Evolutionary conservation across 805 yeast genomes (phyloP).

Genomic region (Candida tammaniensis): DNA sequence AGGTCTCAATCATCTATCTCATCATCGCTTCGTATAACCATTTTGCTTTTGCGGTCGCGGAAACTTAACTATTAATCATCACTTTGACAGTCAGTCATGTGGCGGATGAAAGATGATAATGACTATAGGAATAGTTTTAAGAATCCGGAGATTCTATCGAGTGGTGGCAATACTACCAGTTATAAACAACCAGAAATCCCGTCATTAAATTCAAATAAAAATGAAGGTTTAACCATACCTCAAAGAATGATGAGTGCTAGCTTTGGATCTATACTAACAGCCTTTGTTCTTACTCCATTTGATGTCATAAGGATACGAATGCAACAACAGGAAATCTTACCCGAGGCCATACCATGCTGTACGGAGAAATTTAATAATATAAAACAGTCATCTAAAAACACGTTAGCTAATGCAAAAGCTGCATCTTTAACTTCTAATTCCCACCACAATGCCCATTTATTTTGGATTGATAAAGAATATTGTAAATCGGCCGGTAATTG

Average conservation of each 20-base stretch:
- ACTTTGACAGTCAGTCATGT: too few relatives aligned
- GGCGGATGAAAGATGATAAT: too few relatives aligned
- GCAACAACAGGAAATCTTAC: conserved; percentile 71
- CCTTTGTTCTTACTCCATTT: conserved; percentile 73
- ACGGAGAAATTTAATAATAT: conserved; percentile 10
- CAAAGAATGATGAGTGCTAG: conserved; percentile 81
- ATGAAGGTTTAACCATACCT: conserved; percentile 4
- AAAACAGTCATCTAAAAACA: conserved; percentile 12
- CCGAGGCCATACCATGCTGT: conserved; percentile 26
- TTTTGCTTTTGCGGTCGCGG: too few relatives aligned
- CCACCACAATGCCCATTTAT: conserved; percentile 19
- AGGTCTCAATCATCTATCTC: too few relatives aligned
- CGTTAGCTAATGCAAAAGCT: conserved; percentile 1
- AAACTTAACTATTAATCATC: too few relatives aligned
- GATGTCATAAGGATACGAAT: conserved; percentile 76
- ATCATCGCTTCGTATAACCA: too few relatives aligned
- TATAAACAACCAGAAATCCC: too few relatives aligned
- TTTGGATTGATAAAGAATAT: conserved; percentile 20
- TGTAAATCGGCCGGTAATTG: conserved; percentile 41
- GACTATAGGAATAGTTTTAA: too few relatives aligned
- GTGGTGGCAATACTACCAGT: too few relatives aligned
- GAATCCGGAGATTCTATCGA: too few relatives aligned
- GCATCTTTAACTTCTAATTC: too few relatives aligned
- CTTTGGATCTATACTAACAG: conserved; percentile 69
- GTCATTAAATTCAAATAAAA: too few relatives aligned